Evolutionary conservation across 2,329 filamentous ascomycete species (phyloP), one percentile per base, ranked within the genome.

Genomic region (Eutypa lata): DNA sequence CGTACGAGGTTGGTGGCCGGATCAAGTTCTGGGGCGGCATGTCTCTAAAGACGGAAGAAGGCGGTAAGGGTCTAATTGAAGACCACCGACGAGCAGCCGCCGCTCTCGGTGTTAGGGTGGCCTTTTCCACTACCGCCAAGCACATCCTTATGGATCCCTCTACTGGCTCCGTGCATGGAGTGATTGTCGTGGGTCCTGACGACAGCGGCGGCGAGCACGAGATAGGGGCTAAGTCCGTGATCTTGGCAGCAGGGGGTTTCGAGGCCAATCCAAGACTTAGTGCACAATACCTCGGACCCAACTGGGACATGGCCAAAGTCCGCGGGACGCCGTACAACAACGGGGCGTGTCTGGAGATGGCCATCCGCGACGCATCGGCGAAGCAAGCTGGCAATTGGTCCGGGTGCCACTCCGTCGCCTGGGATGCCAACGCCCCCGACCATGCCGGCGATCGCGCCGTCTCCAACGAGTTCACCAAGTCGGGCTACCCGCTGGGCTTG

Each of bases 381-480:
- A 75, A 76, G 53, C 68, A 73, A 16, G 74, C 71, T 0, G 85
- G 85, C 0, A 76, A 87, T 60, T 87, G 81, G 75, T 81, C 80
- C 0, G 84, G 85, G 0, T 88, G 85, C 58, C 86, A 88, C 62
- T 79, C 81, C 1, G 80, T 81, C 0, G 79, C 79, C 4, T 88
- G 86, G 85, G 85, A 89, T 61, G 82, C 82, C 1, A 78, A 86
- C 60, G 78, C 84, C 0, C 74, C 79, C 0, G 65, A 76, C 0
- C 64, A 82, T 55, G 70, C 71, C 0, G 85, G 85, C 3, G 79
- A 87, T 57, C 75, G 81, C 2, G 69, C 68, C n/a, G 68, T 81
- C 2, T 84, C 84, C 3, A 88, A 89, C 60, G 79, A 87, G 64
- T 87, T 79, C 61, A 89, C 85, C 7, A 89, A 89, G 62, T 86